phyloP scores from a whole-genome alignment of 129 eudicot genomes.

The Chrysanthemum seticuspe region DNA sequence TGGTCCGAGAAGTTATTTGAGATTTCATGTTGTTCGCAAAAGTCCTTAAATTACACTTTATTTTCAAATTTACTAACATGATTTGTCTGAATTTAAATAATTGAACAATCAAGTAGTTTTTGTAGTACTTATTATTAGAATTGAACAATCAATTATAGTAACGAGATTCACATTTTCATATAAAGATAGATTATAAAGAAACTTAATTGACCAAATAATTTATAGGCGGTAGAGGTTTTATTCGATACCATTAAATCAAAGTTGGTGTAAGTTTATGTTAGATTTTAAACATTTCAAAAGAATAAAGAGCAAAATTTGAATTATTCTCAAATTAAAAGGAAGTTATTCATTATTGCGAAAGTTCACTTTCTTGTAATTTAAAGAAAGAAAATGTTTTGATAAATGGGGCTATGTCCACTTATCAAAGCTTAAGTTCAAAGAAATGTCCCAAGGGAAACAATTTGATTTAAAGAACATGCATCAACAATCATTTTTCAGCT shows the following conservation, averaged over 20 bases:
- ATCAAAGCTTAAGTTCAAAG: constrained; percentile 37
- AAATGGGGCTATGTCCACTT: not conserved
- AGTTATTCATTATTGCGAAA: constrained; percentile 3
- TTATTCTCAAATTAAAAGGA: not conserved
- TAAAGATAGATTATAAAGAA: no score
- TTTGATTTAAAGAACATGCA: constrained; percentile 29
- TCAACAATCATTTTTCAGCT: constrained; percentile 15
- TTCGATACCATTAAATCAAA: not conserved
- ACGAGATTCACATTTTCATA: no score
- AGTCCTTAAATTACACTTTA: no score
- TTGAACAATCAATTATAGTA: no score
- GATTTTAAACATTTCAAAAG: constrained; percentile 9
- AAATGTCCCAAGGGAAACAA: constrained; percentile 22
- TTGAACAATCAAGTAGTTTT: no score
- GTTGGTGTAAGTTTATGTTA: constrained; percentile 8
- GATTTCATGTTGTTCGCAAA: no score
- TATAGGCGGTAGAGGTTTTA: not conserved
- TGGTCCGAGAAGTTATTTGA: no score
- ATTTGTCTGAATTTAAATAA: no score
- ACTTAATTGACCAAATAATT: not conserved
- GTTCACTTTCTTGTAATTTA: constrained; percentile 13
- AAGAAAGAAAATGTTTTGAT: constrained; percentile 3
- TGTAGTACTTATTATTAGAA: no score
- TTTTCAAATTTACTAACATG: no score
- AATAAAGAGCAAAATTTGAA: not conserved